Conservation (phyloP, 192 early-diverging fungal genomes). For the Coemansia sp. region DNA sequence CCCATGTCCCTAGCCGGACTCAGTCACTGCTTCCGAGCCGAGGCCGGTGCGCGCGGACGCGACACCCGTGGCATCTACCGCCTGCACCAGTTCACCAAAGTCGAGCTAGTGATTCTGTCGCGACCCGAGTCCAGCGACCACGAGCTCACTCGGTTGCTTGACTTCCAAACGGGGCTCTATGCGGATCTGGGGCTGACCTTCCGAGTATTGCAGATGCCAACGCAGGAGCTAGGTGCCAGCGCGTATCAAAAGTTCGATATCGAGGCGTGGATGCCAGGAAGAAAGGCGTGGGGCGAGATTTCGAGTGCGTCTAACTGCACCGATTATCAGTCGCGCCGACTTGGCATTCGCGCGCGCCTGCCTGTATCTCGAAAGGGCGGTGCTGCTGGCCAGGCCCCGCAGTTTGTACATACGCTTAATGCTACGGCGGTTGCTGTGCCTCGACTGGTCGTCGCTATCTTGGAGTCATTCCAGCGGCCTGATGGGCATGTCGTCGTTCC, state of each 20-base stretch:
- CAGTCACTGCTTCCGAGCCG: conserved; percentile 86
- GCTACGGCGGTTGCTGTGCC: conserved; percentile 92
- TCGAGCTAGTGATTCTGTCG: conserved; percentile 82
- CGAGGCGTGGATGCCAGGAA: conserved; percentile 97
- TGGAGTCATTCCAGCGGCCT: conserved; percentile 72
- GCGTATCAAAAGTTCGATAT: conserved; percentile 91
- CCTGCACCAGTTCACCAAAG: conserved; percentile 93
- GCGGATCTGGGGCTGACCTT: conserved; percentile 73
- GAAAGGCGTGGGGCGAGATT: conserved; percentile 66
- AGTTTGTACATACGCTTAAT: conserved; percentile 87
- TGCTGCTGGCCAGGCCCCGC: not conserved
- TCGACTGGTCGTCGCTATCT: conserved; percentile 78
- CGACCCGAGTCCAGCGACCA: conserved; percentile 61
- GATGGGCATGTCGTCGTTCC: conserved; percentile 76
- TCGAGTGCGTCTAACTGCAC: conserved; percentile 91
- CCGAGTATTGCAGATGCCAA: conserved; percentile 88
- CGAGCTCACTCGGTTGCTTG: conserved; percentile 69
- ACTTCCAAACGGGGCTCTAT: conserved; percentile 74
- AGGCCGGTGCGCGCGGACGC: conserved; percentile 79
- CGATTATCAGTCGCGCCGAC: conserved; percentile 85
- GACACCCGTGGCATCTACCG: conserved; percentile 88
- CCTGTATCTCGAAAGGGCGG: conserved; percentile 31
- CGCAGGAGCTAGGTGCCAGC: conserved; percentile 86
- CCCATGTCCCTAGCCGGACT: conserved; percentile 77
- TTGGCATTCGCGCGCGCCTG: conserved; percentile 62